phyloP scores from a whole-genome alignment of 768 basidiomycete genomes.

The Leccinum rimulosum region DNA sequence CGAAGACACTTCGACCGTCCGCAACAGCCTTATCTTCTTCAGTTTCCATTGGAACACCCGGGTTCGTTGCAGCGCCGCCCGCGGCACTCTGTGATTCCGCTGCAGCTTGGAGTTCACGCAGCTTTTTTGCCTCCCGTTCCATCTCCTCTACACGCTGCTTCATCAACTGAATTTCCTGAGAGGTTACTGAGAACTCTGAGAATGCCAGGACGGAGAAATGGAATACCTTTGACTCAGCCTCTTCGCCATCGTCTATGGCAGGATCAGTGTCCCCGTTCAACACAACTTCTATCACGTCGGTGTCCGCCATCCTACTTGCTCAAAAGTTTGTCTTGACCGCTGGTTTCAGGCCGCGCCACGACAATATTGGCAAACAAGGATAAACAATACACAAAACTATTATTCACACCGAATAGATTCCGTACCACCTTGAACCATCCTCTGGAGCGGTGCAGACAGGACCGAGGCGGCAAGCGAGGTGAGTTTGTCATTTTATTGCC shows the following conservation, averaged over 20 bases:
- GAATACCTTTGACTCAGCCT: conserved; percentile 59
- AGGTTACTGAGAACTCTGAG: conserved; percentile 14
- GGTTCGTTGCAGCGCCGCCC: conserved; percentile 45
- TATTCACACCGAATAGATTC: neutral
- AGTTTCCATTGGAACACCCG: conserved; percentile 58
- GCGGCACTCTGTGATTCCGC: conserved; percentile 55
- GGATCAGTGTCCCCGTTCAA: conserved; percentile 31
- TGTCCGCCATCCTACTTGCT: conserved; percentile 47
- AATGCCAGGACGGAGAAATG: conserved; percentile 3
- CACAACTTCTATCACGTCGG: conserved; percentile 43
- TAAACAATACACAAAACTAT: conserved; percentile 25
- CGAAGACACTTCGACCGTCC: conserved; percentile 86
- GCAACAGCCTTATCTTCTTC: conserved; percentile 84
- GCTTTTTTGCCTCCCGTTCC: conserved; percentile 86
- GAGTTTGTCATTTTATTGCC: neutral
- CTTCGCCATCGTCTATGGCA: conserved; percentile 56
- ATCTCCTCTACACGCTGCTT: conserved; percentile 91
- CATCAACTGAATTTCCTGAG: conserved; percentile 86
- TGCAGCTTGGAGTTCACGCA: conserved; percentile 82
- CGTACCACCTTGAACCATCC: neutral
- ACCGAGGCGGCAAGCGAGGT: too few relatives aligned
- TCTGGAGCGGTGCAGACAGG: neutral
- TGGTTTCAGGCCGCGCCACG: conserved; percentile 18
- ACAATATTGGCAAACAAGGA: conserved; percentile 24
- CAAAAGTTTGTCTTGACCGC: conserved; percentile 24